Evolutionary conservation across 768 basidiomycete genomes (phyloP), one percentile per base, ranked within the genome.

Genomic region (Phylloporus sp.): DNA sequence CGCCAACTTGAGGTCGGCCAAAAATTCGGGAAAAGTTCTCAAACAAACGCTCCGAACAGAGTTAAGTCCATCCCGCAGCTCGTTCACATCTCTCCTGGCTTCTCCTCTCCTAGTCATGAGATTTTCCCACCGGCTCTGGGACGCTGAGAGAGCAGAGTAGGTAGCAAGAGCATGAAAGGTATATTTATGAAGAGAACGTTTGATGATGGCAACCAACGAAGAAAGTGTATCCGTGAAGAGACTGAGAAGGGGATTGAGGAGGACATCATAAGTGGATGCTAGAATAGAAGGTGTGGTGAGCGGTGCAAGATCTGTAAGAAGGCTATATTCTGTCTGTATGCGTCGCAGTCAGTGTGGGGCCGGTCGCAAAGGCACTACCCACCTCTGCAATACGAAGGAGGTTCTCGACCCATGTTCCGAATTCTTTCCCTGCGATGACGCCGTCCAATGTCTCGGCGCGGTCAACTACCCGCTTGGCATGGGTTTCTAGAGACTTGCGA

Each of bases 21-120:
- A 62, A 53, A 87, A 85, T 57, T 92, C 89, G 0, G 90, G 89
- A 62, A 91, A 92, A 42, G 85, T 89, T 36, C 90, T 73, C 48
- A 91, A 64, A 57, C 87, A 89, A 1, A 90, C 71, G 1, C 75
- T 79, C 13, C 85, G 71, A 9, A 92, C 68, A 6, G 76, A 68
- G 41, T 80, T 78, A 7, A 87, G 56, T 0, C 80, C 82, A 9
- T 91, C 90, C 55, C 79, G 83, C 37, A 87, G 64, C 55, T 88
- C 88, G 54, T 89, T 89, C 21, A 69, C 68, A 23, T 76, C 76
- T 46, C 68, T 70, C 20, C 67, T 60, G 56, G 70, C 51, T 26
- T 76, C 59, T 20, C 76, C 72, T 44, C 82, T 75, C 11, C 74
- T 71, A 3, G 69, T 66, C 49, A 88, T 71, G 13, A 88, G 57